Conservation (phyloP, 1,139 yeast genomes). For the Taphrina deformans region DNA sequence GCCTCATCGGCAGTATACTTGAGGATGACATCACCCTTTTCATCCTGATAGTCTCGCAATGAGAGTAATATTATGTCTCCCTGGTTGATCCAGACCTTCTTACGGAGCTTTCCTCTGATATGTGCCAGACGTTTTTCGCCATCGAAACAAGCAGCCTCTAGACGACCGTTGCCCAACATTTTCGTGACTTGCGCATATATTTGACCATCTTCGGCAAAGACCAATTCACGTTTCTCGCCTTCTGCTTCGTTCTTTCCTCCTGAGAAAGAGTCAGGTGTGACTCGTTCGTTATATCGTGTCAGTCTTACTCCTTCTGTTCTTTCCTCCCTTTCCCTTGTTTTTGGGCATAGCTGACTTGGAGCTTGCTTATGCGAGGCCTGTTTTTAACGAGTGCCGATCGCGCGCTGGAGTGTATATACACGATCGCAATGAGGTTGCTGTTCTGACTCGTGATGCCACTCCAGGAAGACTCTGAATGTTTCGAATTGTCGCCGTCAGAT, state of each 20-base stretch:
- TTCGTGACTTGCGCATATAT: constrained; percentile 98
- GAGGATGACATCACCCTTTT: constrained; percentile 95
- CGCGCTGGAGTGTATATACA: not conserved
- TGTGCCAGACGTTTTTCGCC: constrained; percentile 93
- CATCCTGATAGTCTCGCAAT: constrained; percentile 97
- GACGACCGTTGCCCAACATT: constrained; percentile 97
- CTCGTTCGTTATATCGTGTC: constrained; percentile 65
- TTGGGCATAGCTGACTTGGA: constrained; percentile 51
- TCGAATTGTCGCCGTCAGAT: constrained; percentile 5
- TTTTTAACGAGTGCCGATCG: not conserved
- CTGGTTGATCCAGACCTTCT: constrained; percentile 96
- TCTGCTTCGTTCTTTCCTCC: constrained; percentile 90
- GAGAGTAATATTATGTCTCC: constrained; percentile 97
- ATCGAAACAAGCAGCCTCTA: constrained; percentile 93
- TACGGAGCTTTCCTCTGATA: constrained; percentile 97
- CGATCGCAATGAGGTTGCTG: no score
- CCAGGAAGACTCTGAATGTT: not conserved
- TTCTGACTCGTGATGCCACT: not conserved
- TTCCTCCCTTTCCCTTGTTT: constrained; percentile 53
- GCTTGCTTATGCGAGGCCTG: not conserved
- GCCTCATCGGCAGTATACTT: constrained; percentile 98
- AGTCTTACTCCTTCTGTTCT: constrained; percentile 51
- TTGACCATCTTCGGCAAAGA: constrained; percentile 92
- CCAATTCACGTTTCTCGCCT: constrained; percentile 90
- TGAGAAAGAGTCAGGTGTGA: not conserved